A percentile compares a stretch with the other conserved stretches of the same genome.
Conservation (phyloP, 768 basidiomycete species). For the Coprinopsis marcescibilis region DNA sequence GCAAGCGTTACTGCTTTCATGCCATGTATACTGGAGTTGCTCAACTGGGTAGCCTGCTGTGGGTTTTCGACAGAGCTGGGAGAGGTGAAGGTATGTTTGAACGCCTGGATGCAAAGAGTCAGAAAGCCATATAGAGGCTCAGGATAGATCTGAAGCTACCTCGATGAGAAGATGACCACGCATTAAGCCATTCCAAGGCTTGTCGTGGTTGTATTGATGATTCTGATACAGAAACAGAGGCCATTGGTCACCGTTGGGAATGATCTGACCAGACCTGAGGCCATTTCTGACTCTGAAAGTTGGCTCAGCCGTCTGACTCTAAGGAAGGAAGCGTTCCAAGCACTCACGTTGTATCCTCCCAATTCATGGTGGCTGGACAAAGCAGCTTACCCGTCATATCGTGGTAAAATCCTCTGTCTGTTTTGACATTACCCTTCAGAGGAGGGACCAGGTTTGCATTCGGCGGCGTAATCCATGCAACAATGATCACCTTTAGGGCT, state of each 20-base stretch:
- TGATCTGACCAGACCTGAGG: constrained; percentile 12
- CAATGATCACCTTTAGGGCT: constrained; percentile 15
- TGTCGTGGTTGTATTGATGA: constrained; percentile 16
- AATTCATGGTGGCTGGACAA: constrained; percentile 13
- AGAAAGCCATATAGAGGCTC: not conserved
- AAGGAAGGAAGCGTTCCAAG: not conserved
- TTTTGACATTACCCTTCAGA: constrained; percentile 9
- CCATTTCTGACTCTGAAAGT: constrained; percentile 5
- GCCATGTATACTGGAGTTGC: constrained; percentile 14
- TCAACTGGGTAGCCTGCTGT: constrained; percentile 19
- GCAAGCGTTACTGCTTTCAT: constrained; percentile 6
- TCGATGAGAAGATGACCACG: constrained; percentile 17
- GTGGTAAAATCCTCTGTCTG: constrained; percentile 12
- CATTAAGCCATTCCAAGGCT: constrained; percentile 24
- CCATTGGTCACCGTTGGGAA: constrained; percentile 19
- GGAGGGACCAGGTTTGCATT: constrained; percentile 12
- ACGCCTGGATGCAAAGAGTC: constrained; percentile 16
- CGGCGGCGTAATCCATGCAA: constrained; percentile 21
- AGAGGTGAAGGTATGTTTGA: constrained; percentile 24
- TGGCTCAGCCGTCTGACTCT: not conserved
- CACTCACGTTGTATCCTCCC: constrained; percentile 11
- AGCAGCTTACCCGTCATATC: constrained; percentile 13
- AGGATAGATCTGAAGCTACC: not conserved
- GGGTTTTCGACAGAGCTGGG: constrained; percentile 23
- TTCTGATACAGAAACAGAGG: constrained; percentile 17